Evolutionary conservation across 1,139 yeast species (phyloP).

Genomic region (Debaryomyces sp.): DNA sequence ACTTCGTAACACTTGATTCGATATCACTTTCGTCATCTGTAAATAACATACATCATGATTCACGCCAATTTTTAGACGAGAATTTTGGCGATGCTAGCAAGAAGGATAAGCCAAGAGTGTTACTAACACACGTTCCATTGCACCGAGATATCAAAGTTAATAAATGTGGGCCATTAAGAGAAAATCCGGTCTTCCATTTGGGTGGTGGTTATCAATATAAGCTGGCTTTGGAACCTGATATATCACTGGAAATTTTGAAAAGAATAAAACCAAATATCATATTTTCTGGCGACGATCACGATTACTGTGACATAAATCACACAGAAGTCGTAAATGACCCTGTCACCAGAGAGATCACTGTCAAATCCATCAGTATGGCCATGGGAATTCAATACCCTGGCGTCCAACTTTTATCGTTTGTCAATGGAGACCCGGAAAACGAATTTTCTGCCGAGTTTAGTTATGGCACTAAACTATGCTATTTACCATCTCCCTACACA

Average conservation of each 20-base stretch:
- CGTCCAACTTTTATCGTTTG: constrained; percentile 48
- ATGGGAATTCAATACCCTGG: constrained; percentile 61
- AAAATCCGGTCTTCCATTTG: constrained; percentile 27
- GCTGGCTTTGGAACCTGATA: constrained; percentile 37
- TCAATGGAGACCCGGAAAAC: constrained; percentile 19
- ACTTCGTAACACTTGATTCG: constrained; percentile 48
- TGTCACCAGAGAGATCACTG: constrained; percentile 46
- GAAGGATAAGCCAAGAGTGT: constrained; percentile 33
- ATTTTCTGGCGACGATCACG: constrained; percentile 58
- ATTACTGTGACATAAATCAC: constrained; percentile 54
- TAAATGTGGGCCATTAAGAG: constrained; percentile 51
- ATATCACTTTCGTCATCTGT: constrained; percentile 42
- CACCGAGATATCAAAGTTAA: constrained; percentile 34
- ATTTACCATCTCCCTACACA: constrained; percentile 50
- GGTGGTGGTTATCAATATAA: constrained; percentile 55
- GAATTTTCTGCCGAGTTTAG: constrained; percentile 18
- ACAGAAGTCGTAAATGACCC: constrained; percentile 17
- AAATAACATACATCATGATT: constrained; percentile 26
- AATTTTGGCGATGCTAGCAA: constrained; percentile 12
- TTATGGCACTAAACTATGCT: constrained; percentile 49
- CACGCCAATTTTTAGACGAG: constrained; percentile 33
- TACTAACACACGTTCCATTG: constrained; percentile 54
- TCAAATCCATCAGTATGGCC: constrained; percentile 61
- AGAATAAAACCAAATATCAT: constrained; percentile 43
- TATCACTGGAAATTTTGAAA: constrained; percentile 31